These are phyloP conservation scores for Amphirosellinia nigrospora DNA, from an alignment of 495 filamentous ascomycete genomes.

Conservation along the genomic window DNA sequence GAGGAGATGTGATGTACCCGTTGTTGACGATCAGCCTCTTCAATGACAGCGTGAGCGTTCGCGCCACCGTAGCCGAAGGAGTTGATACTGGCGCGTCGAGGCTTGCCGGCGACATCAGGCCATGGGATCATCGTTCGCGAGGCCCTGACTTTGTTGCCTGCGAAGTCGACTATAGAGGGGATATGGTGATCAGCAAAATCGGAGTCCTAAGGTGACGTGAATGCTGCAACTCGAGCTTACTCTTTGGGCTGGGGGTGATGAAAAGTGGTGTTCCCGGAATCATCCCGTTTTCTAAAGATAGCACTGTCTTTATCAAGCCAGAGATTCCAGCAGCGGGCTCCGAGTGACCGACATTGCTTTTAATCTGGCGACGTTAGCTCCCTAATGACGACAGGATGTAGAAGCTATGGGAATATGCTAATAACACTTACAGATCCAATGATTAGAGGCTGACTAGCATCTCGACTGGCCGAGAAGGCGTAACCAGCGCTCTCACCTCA, in stretches of 20 bases:
- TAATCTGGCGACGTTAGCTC: no score
- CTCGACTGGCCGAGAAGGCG: background rate
- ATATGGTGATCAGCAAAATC: no score
- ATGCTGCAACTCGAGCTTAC: background rate
- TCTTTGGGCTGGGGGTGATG: slow-evolving; percentile 49
- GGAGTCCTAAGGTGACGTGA: background rate
- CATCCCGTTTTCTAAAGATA: slow-evolving; percentile 53
- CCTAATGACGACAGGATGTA: no score
- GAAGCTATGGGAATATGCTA: no score
- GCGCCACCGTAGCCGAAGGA: slow-evolving; percentile 62
- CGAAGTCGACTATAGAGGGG: no score
- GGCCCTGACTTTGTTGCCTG: no score
- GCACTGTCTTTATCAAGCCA: slow-evolving; percentile 52
- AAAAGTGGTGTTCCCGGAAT: slow-evolving; percentile 41
- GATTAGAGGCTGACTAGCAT: slow-evolving; percentile 28
- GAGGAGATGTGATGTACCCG: no score
- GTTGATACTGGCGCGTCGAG: slow-evolving; percentile 59
- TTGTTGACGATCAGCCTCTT: slow-evolving; percentile 33
- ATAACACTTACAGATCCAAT: slow-evolving; percentile 58
- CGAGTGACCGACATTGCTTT: slow-evolving; percentile 57
- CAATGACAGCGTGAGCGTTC: slow-evolving; percentile 61
- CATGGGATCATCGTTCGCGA: no score
- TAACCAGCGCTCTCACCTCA: background rate
- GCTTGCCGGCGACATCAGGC: no score
- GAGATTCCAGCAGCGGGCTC: slow-evolving; percentile 55